Evolutionary conservation across 2,329 filamentous ascomycete genomes (phyloP), one percentile per base, ranked within the genome.

Genomic region (Orbilia ellipsospora): DNA sequence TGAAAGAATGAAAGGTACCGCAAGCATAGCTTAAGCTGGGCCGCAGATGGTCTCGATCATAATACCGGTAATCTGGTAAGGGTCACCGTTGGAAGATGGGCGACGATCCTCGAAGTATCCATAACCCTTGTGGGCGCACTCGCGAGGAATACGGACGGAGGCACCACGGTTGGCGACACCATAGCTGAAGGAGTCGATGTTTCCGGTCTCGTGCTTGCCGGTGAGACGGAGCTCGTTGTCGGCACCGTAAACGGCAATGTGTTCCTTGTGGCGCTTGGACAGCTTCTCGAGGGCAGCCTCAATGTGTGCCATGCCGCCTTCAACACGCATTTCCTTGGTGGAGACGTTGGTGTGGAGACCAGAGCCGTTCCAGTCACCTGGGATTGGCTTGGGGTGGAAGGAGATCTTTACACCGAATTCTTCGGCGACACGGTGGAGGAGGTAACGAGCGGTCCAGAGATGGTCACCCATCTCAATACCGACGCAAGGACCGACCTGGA

Each of bases 371-470:
- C 95, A 98, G 86, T 96, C 91, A 81, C 94, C 94, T 73, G 90
- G 89, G 79, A 98, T 94, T 79, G 94, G 94, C 89, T 99, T 99
- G 82, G 95, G 95, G 82, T 94, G 89, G 83, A 97, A 90, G 45
- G 94, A 96, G 78, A 98, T 94, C 88, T 94, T 94, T 84, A 91
- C 94, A 81, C 94, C 95, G 81, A 97, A 97, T 82, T 98, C 94
- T 84, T 99, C 95, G 64, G 94, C 92, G 76, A 98, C 92, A 79
- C 94, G 92, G 87, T 92, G 88, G 79, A 96, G 91, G 80, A 96
- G 87, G 88, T 93, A 96, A 79, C 92, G 91, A 78, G 92, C 92
- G 81, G 97, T 87, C 95, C 94, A 98, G 81, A 99, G 92, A 82
- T 98, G 90, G 84, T 99, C 95, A 83, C 95, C 95, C 87, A 98